Evolutionary conservation across 768 basidiomycete genomes (phyloP), one percentile per base, ranked within the genome.

Genomic region (Scleroderma citrinum): DNA sequence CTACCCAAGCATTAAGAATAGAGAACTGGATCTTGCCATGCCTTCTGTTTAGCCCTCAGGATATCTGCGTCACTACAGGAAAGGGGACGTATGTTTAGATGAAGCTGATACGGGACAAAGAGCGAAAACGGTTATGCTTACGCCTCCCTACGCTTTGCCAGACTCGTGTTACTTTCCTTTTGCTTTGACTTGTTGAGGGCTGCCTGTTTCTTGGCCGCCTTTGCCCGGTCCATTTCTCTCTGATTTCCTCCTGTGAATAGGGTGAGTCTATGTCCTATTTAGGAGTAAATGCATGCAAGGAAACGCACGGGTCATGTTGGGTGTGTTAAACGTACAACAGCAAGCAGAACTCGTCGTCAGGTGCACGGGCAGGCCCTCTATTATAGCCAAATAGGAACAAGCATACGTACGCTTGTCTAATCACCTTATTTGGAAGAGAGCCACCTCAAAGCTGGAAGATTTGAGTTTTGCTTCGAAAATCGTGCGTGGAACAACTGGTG

Each of bases 11-110:
- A 21, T 40, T 14, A 40, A 24, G 40, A 44, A 32, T 41, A 23
- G 20, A 3, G 44, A 26, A 53, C 48, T 41, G 47, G 54, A 54
- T 44, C 34, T 36, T 36, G 20, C 14, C 72, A 36, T 69, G 82
- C 87, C 83, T 84, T 87, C 65, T 90, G 87, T 64, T 91, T 91
- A 52, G 81, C 80, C 49, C 83, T 76, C 51, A 91, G 64, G 39
- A 78, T 77, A 58, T 83, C 83, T 37, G 88, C 87, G 65, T 91
- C 87, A 50, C 88, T 91, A 60, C 17, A 52, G 32, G 62, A 52
- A 55, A 55, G 53, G 32, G 50, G 55, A 19, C 14, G 30, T 10
- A n/a, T 12, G 16, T 16, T 57, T 60, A 48, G 57, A 50, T 63
- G 57, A 63, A 56, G 51, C 45, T 57, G 48, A 32, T 55, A 50